These are phyloP conservation scores for Juglanconis sp. DNA, from an alignment of 2,329 filamentous ascomycete genomes.

Conservation along the genomic window DNA sequence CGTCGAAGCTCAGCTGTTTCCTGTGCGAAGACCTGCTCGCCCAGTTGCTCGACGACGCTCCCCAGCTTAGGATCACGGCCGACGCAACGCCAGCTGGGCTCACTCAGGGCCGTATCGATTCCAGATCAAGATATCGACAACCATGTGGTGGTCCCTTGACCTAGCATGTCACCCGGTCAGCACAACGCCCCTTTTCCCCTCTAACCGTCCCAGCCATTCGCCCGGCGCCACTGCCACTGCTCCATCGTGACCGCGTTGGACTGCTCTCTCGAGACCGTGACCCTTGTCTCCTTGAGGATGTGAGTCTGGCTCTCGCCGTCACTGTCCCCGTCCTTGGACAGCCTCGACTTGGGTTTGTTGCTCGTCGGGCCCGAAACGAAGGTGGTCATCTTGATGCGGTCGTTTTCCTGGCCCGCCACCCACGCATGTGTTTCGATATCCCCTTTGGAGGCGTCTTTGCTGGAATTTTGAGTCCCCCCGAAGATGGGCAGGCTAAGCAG, in stretches of 20 bases:
- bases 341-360: conserved; percentile 2
- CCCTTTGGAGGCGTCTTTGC: background rate
- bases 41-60: no score
- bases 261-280: conserved; percentile 22
- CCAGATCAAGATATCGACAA: no score
- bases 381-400: background rate
- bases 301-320: conserved; percentile 34
- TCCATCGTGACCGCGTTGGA: conserved; percentile 13
- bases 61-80: no score
- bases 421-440: background rate
- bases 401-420: background rate
- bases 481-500: conserved; percentile 32
- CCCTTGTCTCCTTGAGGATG: conserved; percentile 35
- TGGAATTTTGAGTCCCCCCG: conserved; percentile 2
- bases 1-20: no score
- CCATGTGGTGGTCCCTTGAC: no score
- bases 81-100: no score
- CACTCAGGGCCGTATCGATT: no score
- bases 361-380: background rate
- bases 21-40: no score
- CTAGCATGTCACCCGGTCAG: no score
- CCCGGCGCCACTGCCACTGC: conserved; percentile 22
- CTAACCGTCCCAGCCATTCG: conserved; percentile 22
- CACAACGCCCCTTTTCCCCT: no score
- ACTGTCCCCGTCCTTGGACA: conserved; percentile 24